phyloP scores from a whole-genome alignment of 2,329 filamentous ascomycete species.

The Lasiodiplodia sp. region DNA sequence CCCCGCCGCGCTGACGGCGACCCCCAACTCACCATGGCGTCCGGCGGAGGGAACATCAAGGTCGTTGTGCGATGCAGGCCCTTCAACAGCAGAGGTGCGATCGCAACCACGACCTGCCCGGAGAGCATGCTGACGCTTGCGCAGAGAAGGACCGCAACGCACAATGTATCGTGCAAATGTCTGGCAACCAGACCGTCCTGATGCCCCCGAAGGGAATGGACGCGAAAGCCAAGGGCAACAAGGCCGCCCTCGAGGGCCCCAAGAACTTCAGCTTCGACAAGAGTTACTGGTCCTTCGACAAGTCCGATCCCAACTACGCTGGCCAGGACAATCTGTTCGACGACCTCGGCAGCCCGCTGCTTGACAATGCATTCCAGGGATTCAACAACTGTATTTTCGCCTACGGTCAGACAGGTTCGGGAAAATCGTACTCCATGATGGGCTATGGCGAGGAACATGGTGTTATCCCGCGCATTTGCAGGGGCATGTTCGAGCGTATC shows the following conservation, averaged over 20 bases:
- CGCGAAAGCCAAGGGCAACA: conserved; percentile 69
- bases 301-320: conserved; percentile 80
- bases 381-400: conserved; percentile 99
- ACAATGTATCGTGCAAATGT: conserved; percentile 98
- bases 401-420: conserved; percentile 97
- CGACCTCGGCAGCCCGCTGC: conserved; percentile 85
- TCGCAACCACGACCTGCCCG: conserved; percentile 1
- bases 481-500: conserved; percentile 96
- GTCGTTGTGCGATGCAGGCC: conserved; percentile 96
- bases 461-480: conserved; percentile 96
- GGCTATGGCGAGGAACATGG: conserved; percentile 95
- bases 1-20: conserved; percentile 25
- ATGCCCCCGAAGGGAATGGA: conserved; percentile 69
- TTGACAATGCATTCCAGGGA: conserved; percentile 97
- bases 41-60: conserved; percentile 96
- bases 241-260: conserved; percentile 67
- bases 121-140: conserved; percentile 32
- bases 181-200: conserved; percentile 88
- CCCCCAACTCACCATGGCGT: conserved; percentile 60
- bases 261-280: conserved; percentile 96
- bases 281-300: conserved; percentile 98
- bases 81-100: conserved; percentile 90
- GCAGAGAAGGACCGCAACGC: conserved; percentile 87
- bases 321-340: conserved; percentile 88
- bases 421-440: conserved; percentile 99